These are phyloP conservation scores for Buxus sempervirens DNA, from an alignment of 164 flowering plant genomes.

Conservation along the genomic window DNA sequence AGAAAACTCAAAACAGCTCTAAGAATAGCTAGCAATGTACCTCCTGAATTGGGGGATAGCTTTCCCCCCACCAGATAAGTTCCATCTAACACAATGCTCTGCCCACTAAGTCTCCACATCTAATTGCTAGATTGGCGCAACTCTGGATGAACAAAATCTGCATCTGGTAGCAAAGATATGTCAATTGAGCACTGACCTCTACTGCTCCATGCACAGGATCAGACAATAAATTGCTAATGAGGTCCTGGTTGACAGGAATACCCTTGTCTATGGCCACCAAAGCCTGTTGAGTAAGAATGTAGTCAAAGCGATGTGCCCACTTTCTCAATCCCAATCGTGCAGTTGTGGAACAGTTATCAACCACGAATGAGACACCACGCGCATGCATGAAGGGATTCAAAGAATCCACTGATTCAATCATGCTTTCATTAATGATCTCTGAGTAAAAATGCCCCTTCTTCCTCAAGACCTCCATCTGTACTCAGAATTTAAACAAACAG, in stretches of 20 bases:
- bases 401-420: slow-evolving; percentile 91
- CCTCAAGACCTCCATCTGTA: slow-evolving; percentile 85
- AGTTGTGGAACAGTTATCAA: slow-evolving; percentile 94
- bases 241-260: slow-evolving; percentile 69
- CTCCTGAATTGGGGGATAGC: not conserved
- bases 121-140: slow-evolving; percentile 41
- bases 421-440: slow-evolving; percentile 91
- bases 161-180: slow-evolving; percentile 85
- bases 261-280: slow-evolving; percentile 74
- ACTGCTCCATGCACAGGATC: slow-evolving; percentile 90
- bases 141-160: slow-evolving; percentile 92
- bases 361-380: slow-evolving; percentile 93
- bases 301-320: slow-evolving; percentile 97
- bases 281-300: slow-evolving; percentile 88
- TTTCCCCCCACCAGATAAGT: not conserved
- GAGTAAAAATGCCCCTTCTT: slow-evolving; percentile 96
- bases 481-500: not conserved
- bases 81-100: not conserved
- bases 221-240: slow-evolving; percentile 81
- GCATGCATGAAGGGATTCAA: slow-evolving; percentile 98
- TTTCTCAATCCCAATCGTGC: slow-evolving; percentile 91
- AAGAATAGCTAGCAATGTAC: not conserved
- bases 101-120: not conserved
- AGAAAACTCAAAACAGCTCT: no score
- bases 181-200: slow-evolving; percentile 82